phyloP scores from a whole-genome alignment of 2,329 filamentous ascomycete species.

The Aspergillus spinulosporus region DNA sequence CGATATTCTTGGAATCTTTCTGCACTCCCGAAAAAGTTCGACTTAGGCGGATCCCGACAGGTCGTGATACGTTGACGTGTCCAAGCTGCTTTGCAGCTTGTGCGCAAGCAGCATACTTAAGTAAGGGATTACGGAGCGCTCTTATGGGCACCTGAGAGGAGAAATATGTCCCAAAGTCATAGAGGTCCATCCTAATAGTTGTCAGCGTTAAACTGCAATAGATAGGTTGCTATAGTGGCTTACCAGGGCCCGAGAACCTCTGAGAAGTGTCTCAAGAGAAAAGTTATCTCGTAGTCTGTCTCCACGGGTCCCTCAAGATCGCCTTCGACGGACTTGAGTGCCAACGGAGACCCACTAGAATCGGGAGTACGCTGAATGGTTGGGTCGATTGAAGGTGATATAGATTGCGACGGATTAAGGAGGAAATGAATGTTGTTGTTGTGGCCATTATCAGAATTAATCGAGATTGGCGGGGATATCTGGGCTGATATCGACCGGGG shows the following conservation, averaged over 20 bases:
- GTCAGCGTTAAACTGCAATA: conserved; percentile 13
- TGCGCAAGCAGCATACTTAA: conserved; percentile 58
- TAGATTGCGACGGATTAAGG: conserved; percentile 49
- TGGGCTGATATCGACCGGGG: conserved; percentile 36
- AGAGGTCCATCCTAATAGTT: conserved; percentile 45
- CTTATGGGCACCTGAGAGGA: conserved; percentile 60
- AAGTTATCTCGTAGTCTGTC: conserved; percentile 59
- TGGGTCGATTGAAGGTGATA: conserved; percentile 49
- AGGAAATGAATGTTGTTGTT: conserved; percentile 58
- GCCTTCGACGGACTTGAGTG: conserved; percentile 25
- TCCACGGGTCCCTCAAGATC: conserved; percentile 36
- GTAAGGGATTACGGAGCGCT: conserved; percentile 50
- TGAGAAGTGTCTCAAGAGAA: conserved; percentile 60
- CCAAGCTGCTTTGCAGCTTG: conserved; percentile 63
- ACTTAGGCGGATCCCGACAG: conserved; percentile 47
- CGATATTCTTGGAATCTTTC: conserved; percentile 50
- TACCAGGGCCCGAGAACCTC: conserved; percentile 61
- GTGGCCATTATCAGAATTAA: conserved; percentile 39
- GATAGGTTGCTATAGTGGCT: conserved; percentile 16
- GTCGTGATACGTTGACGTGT: conserved; percentile 54
- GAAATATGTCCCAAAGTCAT: conserved; percentile 58
- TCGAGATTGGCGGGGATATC: conserved; percentile 46
- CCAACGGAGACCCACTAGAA: conserved; percentile 33
- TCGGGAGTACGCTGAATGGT: conserved; percentile 34
- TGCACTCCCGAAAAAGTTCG: conserved; percentile 57